Conservation (phyloP, 148 eudicot genomes). For the Tetragonia tetragonoides region DNA sequence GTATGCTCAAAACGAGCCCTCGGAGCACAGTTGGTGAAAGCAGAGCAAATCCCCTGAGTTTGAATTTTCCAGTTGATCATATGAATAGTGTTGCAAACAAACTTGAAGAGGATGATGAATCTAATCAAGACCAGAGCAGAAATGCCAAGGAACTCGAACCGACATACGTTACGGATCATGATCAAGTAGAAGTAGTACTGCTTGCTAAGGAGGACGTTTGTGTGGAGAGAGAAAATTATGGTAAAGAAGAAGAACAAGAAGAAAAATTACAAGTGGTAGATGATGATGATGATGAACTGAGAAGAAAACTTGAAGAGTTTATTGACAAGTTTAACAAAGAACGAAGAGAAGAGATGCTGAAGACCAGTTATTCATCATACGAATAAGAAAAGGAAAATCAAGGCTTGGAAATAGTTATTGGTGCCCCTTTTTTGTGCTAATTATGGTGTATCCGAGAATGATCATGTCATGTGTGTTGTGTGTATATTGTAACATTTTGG, state of each 20-base stretch:
- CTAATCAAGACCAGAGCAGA: neutral
- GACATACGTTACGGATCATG: neutral
- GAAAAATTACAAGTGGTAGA: neutral
- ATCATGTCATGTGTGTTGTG: neutral
- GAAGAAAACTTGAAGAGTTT: constrained; percentile 65
- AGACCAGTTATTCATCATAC: neutral
- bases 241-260: neutral
- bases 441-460: neutral
- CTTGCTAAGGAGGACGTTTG: neutral
- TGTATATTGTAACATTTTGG: neutral
- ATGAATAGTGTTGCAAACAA: constrained; percentile 9
- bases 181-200: neutral
- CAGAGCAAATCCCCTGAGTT: neutral
- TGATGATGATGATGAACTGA: constrained; percentile 59
- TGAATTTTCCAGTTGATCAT: constrained; percentile 5
- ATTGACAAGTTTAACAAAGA: constrained; percentile 55
- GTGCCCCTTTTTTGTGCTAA: neutral
- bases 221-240: neutral
- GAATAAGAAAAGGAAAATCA: neutral
- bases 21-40: neutral
- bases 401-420: neutral
- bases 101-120: neutral
- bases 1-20: constrained; percentile 17
- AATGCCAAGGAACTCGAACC: constrained; percentile 1
- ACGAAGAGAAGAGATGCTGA: constrained; percentile 40